phyloP scores from a whole-genome alignment of 192 early-diverging fungal genomes.

The Dimargaris verticillata region DNA sequence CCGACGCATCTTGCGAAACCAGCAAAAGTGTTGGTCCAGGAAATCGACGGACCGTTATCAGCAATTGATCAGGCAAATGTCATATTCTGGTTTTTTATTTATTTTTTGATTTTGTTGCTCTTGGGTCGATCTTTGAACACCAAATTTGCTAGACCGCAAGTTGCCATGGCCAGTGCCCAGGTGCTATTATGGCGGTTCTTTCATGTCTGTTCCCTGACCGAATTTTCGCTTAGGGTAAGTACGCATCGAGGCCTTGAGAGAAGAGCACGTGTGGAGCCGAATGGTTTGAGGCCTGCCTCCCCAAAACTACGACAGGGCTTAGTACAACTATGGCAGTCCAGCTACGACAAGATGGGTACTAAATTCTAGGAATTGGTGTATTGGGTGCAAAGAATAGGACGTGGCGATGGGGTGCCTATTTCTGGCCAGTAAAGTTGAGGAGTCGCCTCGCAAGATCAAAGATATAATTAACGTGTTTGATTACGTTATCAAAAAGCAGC shows the following conservation, averaged over 20 bases:
- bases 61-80: background rate
- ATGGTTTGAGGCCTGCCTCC: background rate
- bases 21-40: background rate
- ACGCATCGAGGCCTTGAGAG: background rate
- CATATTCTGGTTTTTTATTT: background rate
- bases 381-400: conserved; percentile 19
- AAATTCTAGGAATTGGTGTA: background rate
- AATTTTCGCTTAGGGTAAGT: conserved; percentile 48
- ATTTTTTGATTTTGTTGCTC: background rate
- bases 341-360: background rate
- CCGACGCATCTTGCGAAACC: background rate
- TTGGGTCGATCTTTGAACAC: background rate
- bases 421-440: conserved; percentile 66
- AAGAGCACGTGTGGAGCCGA: background rate
- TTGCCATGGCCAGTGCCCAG: conserved; percentile 89
- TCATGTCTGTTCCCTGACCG: conserved; percentile 52
- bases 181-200: conserved; percentile 89
- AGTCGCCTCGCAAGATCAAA: conserved; percentile 55
- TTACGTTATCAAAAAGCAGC: conserved; percentile 42
- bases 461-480: conserved; percentile 71
- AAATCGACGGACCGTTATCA: too few relatives aligned
- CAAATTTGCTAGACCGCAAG: conserved; percentile 54
- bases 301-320: background rate
- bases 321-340: background rate
- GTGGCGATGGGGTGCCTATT: conserved; percentile 59